These are phyloP conservation scores for Trichosanthes truncata DNA, from an alignment of 306 rosid genomes.

Conservation along the genomic window DNA sequence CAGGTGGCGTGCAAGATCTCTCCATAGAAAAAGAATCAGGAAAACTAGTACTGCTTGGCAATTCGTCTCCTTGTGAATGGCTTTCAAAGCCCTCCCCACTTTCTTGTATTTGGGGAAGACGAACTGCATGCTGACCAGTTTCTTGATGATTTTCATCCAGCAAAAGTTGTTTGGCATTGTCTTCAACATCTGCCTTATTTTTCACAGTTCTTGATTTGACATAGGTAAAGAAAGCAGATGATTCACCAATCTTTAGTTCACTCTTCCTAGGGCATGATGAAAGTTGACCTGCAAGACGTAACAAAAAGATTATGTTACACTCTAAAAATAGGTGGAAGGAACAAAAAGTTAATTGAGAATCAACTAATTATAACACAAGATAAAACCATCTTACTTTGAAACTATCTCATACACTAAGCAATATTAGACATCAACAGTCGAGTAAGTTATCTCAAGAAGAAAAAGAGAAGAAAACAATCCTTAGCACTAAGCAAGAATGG, in stretches of 20 bases:
- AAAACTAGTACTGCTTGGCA: slow-evolving; percentile 56
- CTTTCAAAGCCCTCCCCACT: slow-evolving; percentile 54
- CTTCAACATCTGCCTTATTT: slow-evolving; percentile 23
- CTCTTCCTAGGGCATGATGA: slow-evolving; percentile 69
- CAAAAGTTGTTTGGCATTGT: slow-evolving; percentile 14
- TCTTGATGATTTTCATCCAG: slow-evolving; percentile 33
- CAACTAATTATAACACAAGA: neutral
- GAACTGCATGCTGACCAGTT: slow-evolving; percentile 27
- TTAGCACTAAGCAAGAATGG: neutral
- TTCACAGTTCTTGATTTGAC: slow-evolving; percentile 45
- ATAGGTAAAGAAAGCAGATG: slow-evolving; percentile 89
- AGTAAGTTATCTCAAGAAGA: neutral
- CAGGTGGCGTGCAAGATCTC: slow-evolving; percentile 67
- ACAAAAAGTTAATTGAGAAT: neutral
- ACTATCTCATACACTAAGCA: neutral
- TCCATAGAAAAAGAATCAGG: slow-evolving; percentile 77
- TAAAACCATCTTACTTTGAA: neutral
- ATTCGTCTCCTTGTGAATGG: slow-evolving; percentile 50
- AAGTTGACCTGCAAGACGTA: slow-evolving; percentile 34
- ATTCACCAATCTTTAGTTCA: slow-evolving; percentile 81
- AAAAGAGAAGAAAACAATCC: neutral
- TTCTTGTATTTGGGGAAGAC: slow-evolving; percentile 27
- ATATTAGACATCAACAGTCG: neutral
- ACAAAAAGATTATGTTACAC: neutral
- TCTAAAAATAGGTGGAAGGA: neutral